Conservation (phyloP, 441 rosid species). For the Kokia cookei region DNA sequence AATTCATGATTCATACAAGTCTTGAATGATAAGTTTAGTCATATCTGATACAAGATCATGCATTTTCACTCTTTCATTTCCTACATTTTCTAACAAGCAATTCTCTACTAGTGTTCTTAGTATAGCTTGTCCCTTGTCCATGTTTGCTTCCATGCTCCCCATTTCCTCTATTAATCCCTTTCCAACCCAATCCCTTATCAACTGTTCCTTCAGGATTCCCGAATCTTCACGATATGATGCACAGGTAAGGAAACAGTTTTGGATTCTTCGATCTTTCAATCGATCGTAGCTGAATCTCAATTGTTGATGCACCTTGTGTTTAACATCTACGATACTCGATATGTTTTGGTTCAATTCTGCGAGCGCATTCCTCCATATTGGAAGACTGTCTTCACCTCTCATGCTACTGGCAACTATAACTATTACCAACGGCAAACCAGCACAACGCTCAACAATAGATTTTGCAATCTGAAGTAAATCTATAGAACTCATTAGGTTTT, state of each 20-base stretch:
- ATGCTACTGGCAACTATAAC: slow-evolving; percentile 35
- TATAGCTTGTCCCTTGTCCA: background rate
- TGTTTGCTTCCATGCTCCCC: background rate
- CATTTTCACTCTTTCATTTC: background rate
- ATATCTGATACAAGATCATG: background rate
- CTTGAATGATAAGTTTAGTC: background rate
- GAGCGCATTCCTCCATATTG: slow-evolving; percentile 12
- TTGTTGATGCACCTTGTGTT: background rate
- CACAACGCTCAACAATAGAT: background rate
- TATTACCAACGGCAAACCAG: slow-evolving; percentile 33
- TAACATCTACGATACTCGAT: background rate
- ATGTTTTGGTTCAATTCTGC: slow-evolving; percentile 17
- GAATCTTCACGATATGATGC: background rate
- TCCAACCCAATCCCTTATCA: background rate
- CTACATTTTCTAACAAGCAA: background rate
- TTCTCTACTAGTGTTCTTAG: background rate
- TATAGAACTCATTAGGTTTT: background rate
- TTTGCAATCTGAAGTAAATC: background rate
- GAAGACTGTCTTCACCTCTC: background rate
- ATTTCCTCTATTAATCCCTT: background rate
- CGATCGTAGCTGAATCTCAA: background rate
- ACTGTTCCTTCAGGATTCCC: background rate
- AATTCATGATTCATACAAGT: background rate
- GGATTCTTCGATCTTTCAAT: background rate
- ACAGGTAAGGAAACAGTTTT: background rate